phyloP scores from a whole-genome alignment of 768 basidiomycete genomes.

The Mycena chlorophos region DNA sequence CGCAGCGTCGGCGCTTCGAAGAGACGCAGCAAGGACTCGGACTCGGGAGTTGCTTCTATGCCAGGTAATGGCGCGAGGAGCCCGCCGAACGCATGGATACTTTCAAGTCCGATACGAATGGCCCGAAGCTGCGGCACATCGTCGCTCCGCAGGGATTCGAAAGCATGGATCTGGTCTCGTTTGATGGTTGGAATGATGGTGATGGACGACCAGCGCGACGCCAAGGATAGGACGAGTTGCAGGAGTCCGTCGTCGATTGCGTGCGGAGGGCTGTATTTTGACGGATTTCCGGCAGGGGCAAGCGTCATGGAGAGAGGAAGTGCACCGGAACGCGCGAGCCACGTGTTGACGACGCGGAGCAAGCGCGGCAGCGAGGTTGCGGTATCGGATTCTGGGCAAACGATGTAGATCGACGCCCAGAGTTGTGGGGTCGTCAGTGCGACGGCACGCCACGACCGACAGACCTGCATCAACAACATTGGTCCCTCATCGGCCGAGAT shows the following conservation, averaged over 20 bases:
- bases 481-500: background rate
- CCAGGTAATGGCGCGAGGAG: too few relatives aligned
- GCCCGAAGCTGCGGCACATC: background rate
- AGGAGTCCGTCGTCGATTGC: background rate
- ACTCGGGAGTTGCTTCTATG: too few relatives aligned
- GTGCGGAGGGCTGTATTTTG: background rate
- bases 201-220: background rate
- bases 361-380: background rate
- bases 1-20: too few relatives aligned
- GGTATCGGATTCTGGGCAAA: too few relatives aligned
- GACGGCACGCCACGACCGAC: background rate
- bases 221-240: background rate
- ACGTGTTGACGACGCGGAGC: background rate
- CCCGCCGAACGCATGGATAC: too few relatives aligned
- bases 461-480: background rate
- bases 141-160: background rate
- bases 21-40: too few relatives aligned
- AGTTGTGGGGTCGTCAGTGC: background rate
- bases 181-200: background rate
- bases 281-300: background rate
- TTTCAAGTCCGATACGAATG: too few relatives aligned
- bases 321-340: background rate
- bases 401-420: conserved; percentile 1
- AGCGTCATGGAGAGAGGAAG: background rate
- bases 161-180: background rate